A percentile compares a stretch with the other conserved stretches of the same genome.
Evolutionary conservation across 768 basidiomycete genomes (phyloP).

Genomic region (Lentinula boryana): DNA sequence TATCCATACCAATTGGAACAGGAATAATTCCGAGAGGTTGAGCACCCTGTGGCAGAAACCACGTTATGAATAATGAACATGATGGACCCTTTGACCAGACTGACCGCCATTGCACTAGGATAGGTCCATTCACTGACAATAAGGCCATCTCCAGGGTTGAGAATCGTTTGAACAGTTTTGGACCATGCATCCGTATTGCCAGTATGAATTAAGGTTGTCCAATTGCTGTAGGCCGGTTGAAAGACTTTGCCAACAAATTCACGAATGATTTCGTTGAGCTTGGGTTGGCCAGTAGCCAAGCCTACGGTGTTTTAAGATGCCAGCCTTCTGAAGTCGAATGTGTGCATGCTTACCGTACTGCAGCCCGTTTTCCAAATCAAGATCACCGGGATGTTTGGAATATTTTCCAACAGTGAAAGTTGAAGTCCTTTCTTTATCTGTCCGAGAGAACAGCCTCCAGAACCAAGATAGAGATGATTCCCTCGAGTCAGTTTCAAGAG

Average conservation of each 20-base stretch:
- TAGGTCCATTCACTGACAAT: slow-evolving; percentile 73
- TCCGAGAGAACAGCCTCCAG: slow-evolving; percentile 42
- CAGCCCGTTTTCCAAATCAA: slow-evolving; percentile 59
- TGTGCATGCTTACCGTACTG: slow-evolving; percentile 53
- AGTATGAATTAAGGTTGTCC: slow-evolving; percentile 45
- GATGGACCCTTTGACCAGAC: slow-evolving; percentile 21
- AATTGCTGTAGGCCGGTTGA: slow-evolving; percentile 59
- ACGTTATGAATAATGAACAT: neutral
- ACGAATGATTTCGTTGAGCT: slow-evolving; percentile 48
- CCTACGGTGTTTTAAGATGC: slow-evolving; percentile 16
- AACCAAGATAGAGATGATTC: slow-evolving; percentile 46
- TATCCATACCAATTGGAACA: slow-evolving; percentile 63
- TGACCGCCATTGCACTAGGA: slow-evolving; percentile 43
- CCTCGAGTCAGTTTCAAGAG: slow-evolving; percentile 22
- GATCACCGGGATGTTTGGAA: slow-evolving; percentile 30
- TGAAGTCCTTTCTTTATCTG: slow-evolving; percentile 35
- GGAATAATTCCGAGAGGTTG: slow-evolving; percentile 35
- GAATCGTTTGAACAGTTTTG: slow-evolving; percentile 53
- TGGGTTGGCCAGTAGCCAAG: slow-evolving; percentile 44
- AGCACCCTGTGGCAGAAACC: neutral
- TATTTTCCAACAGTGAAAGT: slow-evolving; percentile 60
- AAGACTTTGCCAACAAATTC: slow-evolving; percentile 44
- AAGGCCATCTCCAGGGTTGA: slow-evolving; percentile 58
- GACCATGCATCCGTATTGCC: slow-evolving; percentile 73
- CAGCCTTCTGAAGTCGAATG: neutral